Percentiles rank a stretch among this genome's conserved stretches.
Conservation (phyloP, 768 basidiomycete species). For the Sutorius australiensis region DNA sequence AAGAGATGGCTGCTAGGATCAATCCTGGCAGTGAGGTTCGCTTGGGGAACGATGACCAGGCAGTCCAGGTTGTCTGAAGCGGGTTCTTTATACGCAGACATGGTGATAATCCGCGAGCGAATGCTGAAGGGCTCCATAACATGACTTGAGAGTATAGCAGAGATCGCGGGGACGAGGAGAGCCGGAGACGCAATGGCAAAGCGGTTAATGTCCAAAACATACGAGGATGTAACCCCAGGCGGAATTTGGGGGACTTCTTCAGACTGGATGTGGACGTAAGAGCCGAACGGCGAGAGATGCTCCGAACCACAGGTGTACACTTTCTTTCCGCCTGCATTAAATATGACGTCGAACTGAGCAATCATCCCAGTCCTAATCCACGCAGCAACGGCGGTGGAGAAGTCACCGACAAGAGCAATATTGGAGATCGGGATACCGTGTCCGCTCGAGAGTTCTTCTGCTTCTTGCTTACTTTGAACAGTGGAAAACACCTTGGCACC, state of each 20-base stretch:
- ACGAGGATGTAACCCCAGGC: conserved; percentile 11
- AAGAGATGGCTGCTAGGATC: conserved; percentile 29
- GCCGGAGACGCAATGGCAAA: conserved; percentile 19
- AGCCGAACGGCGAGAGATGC: conserved; percentile 23
- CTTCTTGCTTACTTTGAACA: conserved; percentile 17
- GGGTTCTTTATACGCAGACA: conserved; percentile 8
- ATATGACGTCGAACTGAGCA: conserved; percentile 22
- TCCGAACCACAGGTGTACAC: conserved; percentile 17
- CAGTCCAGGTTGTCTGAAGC: conserved; percentile 5
- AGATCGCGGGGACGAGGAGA: conserved; percentile 16
- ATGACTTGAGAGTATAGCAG: conserved; percentile 20
- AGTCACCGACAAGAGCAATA: conserved; percentile 11
- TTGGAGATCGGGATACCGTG: conserved; percentile 10
- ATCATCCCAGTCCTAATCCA: conserved; percentile 16
- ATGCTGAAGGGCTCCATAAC: conserved; percentile 6
- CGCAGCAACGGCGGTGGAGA: conserved; percentile 1
- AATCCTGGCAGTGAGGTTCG: conserved; percentile 9
- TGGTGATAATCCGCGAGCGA: conserved; percentile 7
- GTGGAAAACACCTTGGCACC: conserved; percentile 20
- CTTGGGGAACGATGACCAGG: conserved; percentile 18
- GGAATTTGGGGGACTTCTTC: conserved; percentile 16
- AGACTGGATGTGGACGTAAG: conserved; percentile 24
- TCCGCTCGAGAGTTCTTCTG: conserved; percentile 8
- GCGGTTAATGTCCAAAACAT: conserved; percentile 21
- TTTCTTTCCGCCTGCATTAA: conserved; percentile 19